phyloP scores from a whole-genome alignment of 148 eudicot genomes.

The Rhododendron kiyosumense region DNA sequence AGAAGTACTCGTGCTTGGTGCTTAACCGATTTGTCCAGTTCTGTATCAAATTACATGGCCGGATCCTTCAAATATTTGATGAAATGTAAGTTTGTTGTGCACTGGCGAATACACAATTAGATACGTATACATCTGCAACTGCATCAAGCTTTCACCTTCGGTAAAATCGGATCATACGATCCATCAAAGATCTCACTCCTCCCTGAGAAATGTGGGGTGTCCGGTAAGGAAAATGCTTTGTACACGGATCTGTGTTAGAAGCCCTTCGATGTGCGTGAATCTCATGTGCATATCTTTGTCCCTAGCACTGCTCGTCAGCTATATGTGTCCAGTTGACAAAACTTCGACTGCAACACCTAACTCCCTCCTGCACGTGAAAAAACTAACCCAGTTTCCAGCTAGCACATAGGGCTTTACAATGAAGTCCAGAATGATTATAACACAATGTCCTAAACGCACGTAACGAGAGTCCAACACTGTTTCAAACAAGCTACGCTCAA shows the following conservation, averaged over 20 bases:
- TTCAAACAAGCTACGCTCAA: no score
- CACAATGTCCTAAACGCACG: not conserved
- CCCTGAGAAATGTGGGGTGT: slow-evolving; percentile 16
- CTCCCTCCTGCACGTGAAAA: not conserved
- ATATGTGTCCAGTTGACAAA: not conserved
- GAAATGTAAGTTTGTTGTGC: slow-evolving; percentile 5
- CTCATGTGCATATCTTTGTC: not conserved
- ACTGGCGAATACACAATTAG: not conserved
- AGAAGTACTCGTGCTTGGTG: not conserved
- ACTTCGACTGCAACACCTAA: not conserved
- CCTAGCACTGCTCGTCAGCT: not conserved
- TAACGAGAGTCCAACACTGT: no score
- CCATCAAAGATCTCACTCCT: slow-evolving; percentile 12
- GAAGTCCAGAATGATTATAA: not conserved
- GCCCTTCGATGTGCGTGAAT: not conserved
- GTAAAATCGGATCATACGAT: slow-evolving; percentile 6
- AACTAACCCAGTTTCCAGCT: not conserved
- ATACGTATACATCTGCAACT: not conserved
- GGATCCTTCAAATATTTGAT: not conserved
- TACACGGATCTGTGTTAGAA: not conserved
- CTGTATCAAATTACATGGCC: not conserved
- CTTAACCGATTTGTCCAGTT: not conserved
- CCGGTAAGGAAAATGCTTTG: not conserved
- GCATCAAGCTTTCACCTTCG: not conserved
- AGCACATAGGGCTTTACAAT: not conserved